Percentiles rank a stretch among this genome's conserved stretches.
Conservation (phyloP, 2,329 filamentous ascomycete genomes). For the Arthrobotrys sinensis region DNA sequence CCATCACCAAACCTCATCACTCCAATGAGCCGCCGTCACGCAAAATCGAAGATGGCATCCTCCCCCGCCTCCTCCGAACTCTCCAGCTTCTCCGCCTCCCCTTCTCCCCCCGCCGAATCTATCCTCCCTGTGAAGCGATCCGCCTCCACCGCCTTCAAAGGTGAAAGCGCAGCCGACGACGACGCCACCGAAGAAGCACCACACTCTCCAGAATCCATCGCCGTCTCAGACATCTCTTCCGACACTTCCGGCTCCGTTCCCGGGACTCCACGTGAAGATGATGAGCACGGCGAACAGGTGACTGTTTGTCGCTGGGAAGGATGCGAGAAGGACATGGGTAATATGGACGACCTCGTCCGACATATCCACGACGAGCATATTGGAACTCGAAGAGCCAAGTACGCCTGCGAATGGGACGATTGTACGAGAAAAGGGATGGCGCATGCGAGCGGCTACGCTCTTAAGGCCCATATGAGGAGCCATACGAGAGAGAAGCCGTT, state of each 20-base stretch:
- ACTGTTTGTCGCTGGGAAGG: constrained; percentile 84
- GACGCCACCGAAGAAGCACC: constrained; percentile 71
- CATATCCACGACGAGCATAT: constrained; percentile 96
- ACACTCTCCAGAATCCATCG: constrained; percentile 70
- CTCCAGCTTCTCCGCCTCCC: constrained; percentile 59
- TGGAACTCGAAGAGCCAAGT: constrained; percentile 92
- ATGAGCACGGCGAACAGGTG: constrained; percentile 78
- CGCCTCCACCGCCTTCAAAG: constrained; percentile 67
- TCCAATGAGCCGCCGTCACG: constrained; percentile 59
- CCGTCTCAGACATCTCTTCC: constrained; percentile 79
- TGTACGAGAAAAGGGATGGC: constrained; percentile 89
- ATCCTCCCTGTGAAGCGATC: constrained; percentile 56
- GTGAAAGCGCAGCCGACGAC: constrained; percentile 68
- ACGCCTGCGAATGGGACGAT: constrained; percentile 97
- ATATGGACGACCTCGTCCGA: constrained; percentile 86
- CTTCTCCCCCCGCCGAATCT: constrained; percentile 57
- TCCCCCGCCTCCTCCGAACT: constrained; percentile 70
- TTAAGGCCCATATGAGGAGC: constrained; percentile 97
- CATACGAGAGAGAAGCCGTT: constrained; percentile 99
- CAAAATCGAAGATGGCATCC: constrained; percentile 65
- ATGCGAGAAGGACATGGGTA: constrained; percentile 79
- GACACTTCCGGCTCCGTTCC: constrained; percentile 91
- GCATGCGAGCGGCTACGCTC: constrained; percentile 93
- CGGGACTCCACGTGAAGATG: constrained; percentile 80
- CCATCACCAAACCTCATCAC: constrained; percentile 62